Evolutionary conservation across 2,329 filamentous ascomycete genomes (phyloP).

Genomic region (Diaporthe sp.): DNA sequence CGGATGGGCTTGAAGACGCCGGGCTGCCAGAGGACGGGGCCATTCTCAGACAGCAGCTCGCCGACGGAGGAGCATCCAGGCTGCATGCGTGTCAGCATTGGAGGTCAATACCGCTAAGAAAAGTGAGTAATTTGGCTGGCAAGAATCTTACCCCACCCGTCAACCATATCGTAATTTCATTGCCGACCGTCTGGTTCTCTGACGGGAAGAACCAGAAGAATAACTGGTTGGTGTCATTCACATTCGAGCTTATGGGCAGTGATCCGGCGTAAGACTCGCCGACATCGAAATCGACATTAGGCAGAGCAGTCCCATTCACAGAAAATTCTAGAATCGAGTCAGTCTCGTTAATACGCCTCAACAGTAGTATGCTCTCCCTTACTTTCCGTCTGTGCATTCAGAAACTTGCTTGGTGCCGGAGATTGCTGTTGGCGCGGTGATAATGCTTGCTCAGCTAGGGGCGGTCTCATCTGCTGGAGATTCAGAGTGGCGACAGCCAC

Average conservation of each 20-base stretch:
- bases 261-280: slow-evolving; percentile 74
- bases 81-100: slow-evolving; percentile 52
- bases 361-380: background rate
- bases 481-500: slow-evolving; percentile 25
- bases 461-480: background rate
- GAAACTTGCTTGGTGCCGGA: slow-evolving; percentile 16
- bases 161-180: slow-evolving; percentile 72
- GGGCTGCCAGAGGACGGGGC: slow-evolving; percentile 76
- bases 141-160: slow-evolving; percentile 60
- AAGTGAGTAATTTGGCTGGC: slow-evolving; percentile 59
- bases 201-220: slow-evolving; percentile 78
- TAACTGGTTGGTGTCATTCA: slow-evolving; percentile 53
- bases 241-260: slow-evolving; percentile 65
- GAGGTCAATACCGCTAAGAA: slow-evolving; percentile 70
- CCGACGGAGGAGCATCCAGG: slow-evolving; percentile 71
- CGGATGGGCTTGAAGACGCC: slow-evolving; percentile 74
- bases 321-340: slow-evolving; percentile 63
- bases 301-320: slow-evolving; percentile 73
- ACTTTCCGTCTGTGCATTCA: slow-evolving; percentile 33
- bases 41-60: slow-evolving; percentile 81
- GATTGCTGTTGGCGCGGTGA: slow-evolving; percentile 2
- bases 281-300: slow-evolving; percentile 77
- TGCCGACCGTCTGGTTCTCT: slow-evolving; percentile 58
- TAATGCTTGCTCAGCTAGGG: slow-evolving; percentile 6
- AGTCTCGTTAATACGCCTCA: background rate